Conservation (phyloP, 2,329 filamentous ascomycete genomes). For the Cercospora canescens region DNA sequence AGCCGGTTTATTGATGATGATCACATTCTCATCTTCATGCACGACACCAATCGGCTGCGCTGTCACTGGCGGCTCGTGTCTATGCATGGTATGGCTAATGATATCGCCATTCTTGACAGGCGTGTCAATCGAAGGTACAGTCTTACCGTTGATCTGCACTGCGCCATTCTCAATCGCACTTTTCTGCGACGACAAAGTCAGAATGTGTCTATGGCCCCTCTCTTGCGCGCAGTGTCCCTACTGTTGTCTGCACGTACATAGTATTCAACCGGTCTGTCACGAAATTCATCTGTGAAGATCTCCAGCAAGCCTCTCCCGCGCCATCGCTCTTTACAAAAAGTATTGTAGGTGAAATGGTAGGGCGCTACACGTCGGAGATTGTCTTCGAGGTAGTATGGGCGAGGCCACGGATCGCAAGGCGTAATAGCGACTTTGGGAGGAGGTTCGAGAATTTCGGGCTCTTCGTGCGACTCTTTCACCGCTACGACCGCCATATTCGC, state of each 20-base stretch:
- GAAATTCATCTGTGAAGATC: conserved; percentile 88
- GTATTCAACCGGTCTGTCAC: conserved; percentile 82
- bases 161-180: conserved; percentile 76
- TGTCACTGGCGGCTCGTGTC: conserved; percentile 92
- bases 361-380: conserved; percentile 80
- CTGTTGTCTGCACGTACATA: conserved; percentile 59
- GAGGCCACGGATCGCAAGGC: conserved; percentile 60
- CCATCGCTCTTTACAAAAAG: conserved; percentile 93
- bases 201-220: conserved; percentile 23
- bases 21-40: conserved; percentile 88
- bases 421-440: conserved; percentile 54
- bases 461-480: conserved; percentile 27
- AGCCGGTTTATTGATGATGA: conserved; percentile 95
- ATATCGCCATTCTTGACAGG: conserved; percentile 85
- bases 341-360: conserved; percentile 94
- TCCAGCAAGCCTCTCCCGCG: conserved; percentile 77
- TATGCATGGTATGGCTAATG: conserved; percentile 89
- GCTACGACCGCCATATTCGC: conserved; percentile 32
- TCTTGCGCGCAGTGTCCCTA: conserved; percentile 1
- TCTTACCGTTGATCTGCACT: conserved; percentile 77
- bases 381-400: conserved; percentile 80
- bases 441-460: conserved; percentile 42
- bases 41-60: conserved; percentile 76
- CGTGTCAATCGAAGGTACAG: conserved; percentile 63
- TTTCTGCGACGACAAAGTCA: conserved; percentile 48